phyloP scores from a whole-genome alignment of 768 basidiomycete genomes.

The Lactarius trivialis region DNA sequence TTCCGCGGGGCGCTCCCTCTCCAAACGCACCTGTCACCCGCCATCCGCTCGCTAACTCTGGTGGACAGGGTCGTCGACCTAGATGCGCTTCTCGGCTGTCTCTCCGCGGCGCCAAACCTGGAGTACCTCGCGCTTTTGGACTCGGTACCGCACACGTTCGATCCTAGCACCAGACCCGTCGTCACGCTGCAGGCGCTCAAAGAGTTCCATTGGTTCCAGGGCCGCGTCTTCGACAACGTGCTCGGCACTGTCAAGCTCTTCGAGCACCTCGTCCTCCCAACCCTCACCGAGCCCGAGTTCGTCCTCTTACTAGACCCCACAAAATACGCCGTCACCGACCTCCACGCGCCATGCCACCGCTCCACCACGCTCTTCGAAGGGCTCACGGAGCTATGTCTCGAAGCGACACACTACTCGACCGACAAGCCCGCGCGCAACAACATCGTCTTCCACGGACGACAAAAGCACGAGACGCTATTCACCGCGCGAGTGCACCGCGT shows the following conservation, averaged over 20 bases:
- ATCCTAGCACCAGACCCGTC: background rate
- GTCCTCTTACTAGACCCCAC: conserved; percentile 9
- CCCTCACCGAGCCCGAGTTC: background rate
- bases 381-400: conserved; percentile 9
- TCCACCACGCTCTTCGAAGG: background rate
- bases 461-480: conserved; percentile 4
- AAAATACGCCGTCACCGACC: background rate
- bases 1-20: conserved; percentile 5
- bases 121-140: conserved; percentile 12
- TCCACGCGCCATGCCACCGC: conserved; percentile 6
- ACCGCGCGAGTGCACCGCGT: conserved; percentile 3
- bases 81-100: conserved; percentile 5
- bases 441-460: conserved; percentile 13
- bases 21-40: background rate
- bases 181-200: background rate
- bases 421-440: conserved; percentile 9
- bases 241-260: conserved; percentile 18
- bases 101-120: conserved; percentile 9
- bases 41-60: conserved; percentile 8
- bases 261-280: conserved; percentile 11
- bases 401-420: conserved; percentile 5
- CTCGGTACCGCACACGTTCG: conserved; percentile 9
- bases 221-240: conserved; percentile 3
- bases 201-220: conserved; percentile 16
- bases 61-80: conserved; percentile 8